A percentile compares a stretch with the other conserved stretches of the same genome.
Evolutionary conservation across 805 yeast species (phyloP).

Genomic region (Wickerhamiella hasegawae): DNA sequence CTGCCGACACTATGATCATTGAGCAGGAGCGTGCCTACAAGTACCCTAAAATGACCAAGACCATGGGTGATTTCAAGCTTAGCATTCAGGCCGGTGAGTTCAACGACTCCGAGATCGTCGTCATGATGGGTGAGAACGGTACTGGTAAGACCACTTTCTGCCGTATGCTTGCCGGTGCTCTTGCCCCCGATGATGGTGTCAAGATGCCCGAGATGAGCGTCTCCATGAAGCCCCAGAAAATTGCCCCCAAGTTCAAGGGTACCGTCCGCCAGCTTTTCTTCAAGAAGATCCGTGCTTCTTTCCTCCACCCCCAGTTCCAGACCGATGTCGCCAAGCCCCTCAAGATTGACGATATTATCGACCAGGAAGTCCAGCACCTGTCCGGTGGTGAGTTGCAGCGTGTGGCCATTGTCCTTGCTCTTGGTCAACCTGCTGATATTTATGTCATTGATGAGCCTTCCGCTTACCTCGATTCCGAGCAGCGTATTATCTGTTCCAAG

Average conservation of each 20-base stretch:
- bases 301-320: slow-evolving; percentile 93
- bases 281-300: slow-evolving; percentile 88
- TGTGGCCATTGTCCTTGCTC: slow-evolving; percentile 89
- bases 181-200: slow-evolving; percentile 67
- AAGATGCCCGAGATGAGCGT: slow-evolving; percentile 80
- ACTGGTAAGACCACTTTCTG: slow-evolving; percentile 98
- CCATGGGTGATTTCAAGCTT: slow-evolving; percentile 92
- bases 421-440: slow-evolving; percentile 91
- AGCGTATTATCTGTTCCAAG: slow-evolving; percentile 97
- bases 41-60: slow-evolving; percentile 74
- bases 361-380: slow-evolving; percentile 92
- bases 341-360: slow-evolving; percentile 83
- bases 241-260: slow-evolving; percentile 97
- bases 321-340: slow-evolving; percentile 95
- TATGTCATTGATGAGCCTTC: slow-evolving; percentile 98
- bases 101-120: slow-evolving; percentile 90
- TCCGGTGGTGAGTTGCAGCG: slow-evolving; percentile 99
- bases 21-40: slow-evolving; percentile 67
- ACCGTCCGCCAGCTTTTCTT: slow-evolving; percentile 95
- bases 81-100: slow-evolving; percentile 75
- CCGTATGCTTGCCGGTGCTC: slow-evolving; percentile 84
- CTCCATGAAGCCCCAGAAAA: slow-evolving; percentile 97
- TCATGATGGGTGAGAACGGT: slow-evolving; percentile 99
- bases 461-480: slow-evolving; percentile 97
- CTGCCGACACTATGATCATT: slow-evolving; percentile 55